Evolutionary conservation across 2,329 filamentous ascomycete species (phyloP).

Genomic region (Blastomyces parvus): DNA sequence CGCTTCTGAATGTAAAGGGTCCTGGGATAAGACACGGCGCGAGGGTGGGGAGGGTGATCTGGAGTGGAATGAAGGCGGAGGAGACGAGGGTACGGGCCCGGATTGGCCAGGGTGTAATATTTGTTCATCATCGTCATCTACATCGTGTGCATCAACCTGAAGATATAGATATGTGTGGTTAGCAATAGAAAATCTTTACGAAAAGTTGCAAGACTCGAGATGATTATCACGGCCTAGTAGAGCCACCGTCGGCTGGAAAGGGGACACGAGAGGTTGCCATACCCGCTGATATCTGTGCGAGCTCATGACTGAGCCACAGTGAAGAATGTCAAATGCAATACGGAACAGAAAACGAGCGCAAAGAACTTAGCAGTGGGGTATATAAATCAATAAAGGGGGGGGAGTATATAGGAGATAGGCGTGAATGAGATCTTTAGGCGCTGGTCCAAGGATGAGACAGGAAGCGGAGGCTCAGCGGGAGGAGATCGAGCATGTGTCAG

Average conservation of each 20-base stretch:
- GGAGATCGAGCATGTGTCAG: background rate
- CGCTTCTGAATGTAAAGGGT: constrained; percentile 47
- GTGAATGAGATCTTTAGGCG: background rate
- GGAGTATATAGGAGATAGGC: background rate
- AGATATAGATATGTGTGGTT: constrained; percentile 10
- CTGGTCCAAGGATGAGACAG: background rate
- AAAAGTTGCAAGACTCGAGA: background rate
- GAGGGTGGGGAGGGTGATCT: constrained; percentile 59
- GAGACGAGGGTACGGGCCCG: constrained; percentile 32
- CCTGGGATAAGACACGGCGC: constrained; percentile 40
- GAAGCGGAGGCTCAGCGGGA: background rate
- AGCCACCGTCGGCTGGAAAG: background rate
- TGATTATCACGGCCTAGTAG: constrained; percentile 2
- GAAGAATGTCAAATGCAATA: constrained; percentile 13
- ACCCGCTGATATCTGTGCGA: constrained; percentile 43
- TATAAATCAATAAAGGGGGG: background rate
- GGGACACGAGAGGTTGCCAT: constrained; percentile 22
- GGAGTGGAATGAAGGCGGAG: constrained; percentile 75
- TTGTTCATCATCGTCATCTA: constrained; percentile 30
- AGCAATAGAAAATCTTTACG: background rate
- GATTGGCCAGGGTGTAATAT: constrained; percentile 25
- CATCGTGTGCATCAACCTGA: constrained; percentile 37
- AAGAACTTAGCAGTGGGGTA: background rate
- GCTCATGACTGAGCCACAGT: constrained; percentile 32
- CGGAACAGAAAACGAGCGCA: constrained; percentile 16